These are phyloP conservation scores for Rhododendron kiyosumense DNA, from an alignment of 148 eudicot species.

Conservation along the genomic window DNA sequence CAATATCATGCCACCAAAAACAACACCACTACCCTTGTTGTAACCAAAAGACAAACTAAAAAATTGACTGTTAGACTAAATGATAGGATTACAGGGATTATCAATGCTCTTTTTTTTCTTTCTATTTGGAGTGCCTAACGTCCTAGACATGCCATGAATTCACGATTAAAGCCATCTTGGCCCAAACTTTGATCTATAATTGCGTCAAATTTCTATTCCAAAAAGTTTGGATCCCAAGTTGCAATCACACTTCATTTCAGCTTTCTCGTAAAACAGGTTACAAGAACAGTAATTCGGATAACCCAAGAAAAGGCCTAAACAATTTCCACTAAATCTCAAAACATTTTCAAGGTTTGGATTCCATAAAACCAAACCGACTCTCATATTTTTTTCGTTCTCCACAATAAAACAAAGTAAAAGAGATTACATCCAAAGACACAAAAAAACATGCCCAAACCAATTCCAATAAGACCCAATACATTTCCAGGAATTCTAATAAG, in stretches of 20 bases:
- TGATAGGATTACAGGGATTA: not conserved
- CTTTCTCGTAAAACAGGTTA: not conserved
- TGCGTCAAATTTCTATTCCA: not conserved
- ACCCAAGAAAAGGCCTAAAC: not conserved
- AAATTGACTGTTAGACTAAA: too few species aligned
- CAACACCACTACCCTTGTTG: not conserved
- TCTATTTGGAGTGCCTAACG: not conserved
- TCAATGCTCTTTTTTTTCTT: not conserved
- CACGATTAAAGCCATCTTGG: not conserved
- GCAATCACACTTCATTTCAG: not conserved
- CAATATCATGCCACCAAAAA: conserved; percentile 1
- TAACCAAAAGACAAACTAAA: not conserved
- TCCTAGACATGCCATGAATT: not conserved
- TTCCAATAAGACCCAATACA: not conserved
- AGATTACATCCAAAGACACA: not conserved
- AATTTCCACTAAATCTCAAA: not conserved
- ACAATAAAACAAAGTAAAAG: not conserved
- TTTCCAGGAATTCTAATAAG: not conserved
- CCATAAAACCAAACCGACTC: not conserved
- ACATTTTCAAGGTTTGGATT: not conserved
- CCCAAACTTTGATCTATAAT: not conserved
- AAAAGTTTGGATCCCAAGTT: not conserved
- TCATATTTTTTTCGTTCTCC: not conserved
- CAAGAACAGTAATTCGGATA: not conserved
- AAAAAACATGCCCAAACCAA: not conserved